Conservation (phyloP, 371 early-diverging fungal species). For the Parasitella parasitica region DNA sequence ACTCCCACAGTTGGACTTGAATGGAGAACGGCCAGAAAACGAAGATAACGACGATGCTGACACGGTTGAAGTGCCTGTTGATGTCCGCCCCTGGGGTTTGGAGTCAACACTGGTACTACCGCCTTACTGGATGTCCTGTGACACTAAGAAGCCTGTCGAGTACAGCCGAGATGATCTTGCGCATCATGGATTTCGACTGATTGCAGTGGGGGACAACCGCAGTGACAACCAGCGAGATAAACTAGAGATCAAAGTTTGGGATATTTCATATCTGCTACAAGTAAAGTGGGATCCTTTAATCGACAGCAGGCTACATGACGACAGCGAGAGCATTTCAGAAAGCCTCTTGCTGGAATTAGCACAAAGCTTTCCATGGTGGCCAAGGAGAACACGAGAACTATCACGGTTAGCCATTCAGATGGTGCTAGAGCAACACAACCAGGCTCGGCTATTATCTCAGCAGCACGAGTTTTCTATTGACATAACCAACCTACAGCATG, state of each 20-base stretch:
- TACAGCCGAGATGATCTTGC: background rate
- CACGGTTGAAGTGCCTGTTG: slow-evolving; percentile 3
- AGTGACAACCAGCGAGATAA: slow-evolving; percentile 81
- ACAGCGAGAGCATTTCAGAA: background rate
- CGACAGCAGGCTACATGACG: background rate
- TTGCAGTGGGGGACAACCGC: slow-evolving; percentile 92
- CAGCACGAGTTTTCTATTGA: background rate
- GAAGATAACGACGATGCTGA: slow-evolving; percentile 23
- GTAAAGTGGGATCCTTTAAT: slow-evolving; percentile 30
- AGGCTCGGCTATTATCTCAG: slow-evolving; percentile 2
- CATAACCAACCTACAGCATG: background rate
- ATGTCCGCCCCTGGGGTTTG: slow-evolving; percentile 44
- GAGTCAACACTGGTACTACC: slow-evolving; percentile 46
- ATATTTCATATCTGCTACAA: slow-evolving; percentile 35
- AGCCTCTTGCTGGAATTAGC: background rate
- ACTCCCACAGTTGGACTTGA: background rate
- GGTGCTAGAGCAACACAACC: slow-evolving; percentile 9
- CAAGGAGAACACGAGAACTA: slow-evolving; percentile 23
- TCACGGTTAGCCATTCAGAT: slow-evolving; percentile 29
- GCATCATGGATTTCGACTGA: slow-evolving; percentile 23
- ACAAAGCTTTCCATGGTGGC: slow-evolving; percentile 38
- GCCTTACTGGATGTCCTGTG: slow-evolving; percentile 21
- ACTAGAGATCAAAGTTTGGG: slow-evolving; percentile 48
- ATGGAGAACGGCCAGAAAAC: background rate
- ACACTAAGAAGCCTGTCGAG: background rate